Evolutionary conservation across 345 rosid species (phyloP).

Genomic region (Luvunga scandens): DNA sequence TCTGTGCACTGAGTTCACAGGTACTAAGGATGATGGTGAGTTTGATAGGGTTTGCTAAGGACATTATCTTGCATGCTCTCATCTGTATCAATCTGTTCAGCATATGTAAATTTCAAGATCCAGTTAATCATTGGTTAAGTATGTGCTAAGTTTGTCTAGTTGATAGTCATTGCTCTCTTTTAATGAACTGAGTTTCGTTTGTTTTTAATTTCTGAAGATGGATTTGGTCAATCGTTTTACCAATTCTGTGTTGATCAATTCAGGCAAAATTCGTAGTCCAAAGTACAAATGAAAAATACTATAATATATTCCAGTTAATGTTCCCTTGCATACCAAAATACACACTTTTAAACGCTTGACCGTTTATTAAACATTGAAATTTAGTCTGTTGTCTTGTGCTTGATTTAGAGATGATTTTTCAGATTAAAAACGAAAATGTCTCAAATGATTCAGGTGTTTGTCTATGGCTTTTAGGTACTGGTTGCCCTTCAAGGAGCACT

Average conservation of each 20-base stretch:
- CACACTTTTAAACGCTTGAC: neutral
- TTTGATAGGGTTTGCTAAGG: neutral
- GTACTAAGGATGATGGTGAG: neutral
- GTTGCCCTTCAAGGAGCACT: constrained; percentile 21
- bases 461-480: constrained; percentile 4
- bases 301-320: neutral
- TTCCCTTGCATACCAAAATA: neutral
- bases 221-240: neutral
- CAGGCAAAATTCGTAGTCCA: neutral
- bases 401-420: neutral
- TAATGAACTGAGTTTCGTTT: neutral
- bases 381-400: neutral
- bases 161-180: neutral
- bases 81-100: neutral
- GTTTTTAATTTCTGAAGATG: neutral
- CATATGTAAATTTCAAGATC: neutral
- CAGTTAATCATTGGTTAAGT: neutral
- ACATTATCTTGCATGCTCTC: neutral
- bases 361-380: neutral
- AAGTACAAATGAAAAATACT: neutral
- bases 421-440: neutral
- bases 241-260: neutral
- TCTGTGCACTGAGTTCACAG: neutral
- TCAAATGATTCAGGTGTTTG: neutral
- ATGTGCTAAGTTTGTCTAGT: neutral